These are phyloP conservation scores for Chaetothyriales sp. DNA, from an alignment of 2,329 filamentous ascomycete genomes.

Conservation along the genomic window DNA sequence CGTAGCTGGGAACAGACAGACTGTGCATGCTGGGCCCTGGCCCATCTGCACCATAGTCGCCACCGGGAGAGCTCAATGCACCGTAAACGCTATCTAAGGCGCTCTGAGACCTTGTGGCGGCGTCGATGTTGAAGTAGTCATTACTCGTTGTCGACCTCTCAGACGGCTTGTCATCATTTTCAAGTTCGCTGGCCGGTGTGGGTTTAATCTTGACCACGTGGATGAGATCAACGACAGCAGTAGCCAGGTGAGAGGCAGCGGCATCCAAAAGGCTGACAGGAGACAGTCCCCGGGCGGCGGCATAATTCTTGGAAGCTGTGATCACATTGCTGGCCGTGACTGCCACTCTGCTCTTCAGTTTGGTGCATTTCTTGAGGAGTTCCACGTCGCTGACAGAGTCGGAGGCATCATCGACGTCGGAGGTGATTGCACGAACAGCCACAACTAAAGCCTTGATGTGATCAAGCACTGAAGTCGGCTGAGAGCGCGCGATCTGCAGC, in stretches of 20 bases:
- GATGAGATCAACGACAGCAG: conserved; percentile 72
- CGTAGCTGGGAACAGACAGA: conserved; percentile 7
- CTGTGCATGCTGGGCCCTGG: conserved; percentile 2
- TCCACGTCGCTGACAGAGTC: conserved; percentile 38
- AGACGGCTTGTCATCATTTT: conserved; percentile 54
- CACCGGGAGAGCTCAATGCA: conserved; percentile 52
- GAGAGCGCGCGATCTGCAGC: conserved; percentile 56
- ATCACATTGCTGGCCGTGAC: conserved; percentile 90
- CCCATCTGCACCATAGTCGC: conserved; percentile 8
- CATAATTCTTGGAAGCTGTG: conserved; percentile 85
- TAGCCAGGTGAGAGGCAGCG: conserved; percentile 76
- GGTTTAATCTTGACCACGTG: conserved; percentile 68
- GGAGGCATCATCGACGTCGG: conserved; percentile 53
- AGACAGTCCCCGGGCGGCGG: conserved; percentile 64
- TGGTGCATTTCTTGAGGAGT: conserved; percentile 44
- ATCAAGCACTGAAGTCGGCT: conserved; percentile 62
- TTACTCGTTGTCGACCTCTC: conserved; percentile 54
- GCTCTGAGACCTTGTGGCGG: conserved; percentile 36
- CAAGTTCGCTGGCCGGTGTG: conserved; percentile 60
- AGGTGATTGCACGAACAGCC: conserved; percentile 68
- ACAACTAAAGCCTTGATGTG: conserved; percentile 76
- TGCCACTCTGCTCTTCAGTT: conserved; percentile 70
- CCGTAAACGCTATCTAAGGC: conserved; percentile 61
- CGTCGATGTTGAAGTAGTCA: conserved; percentile 49
- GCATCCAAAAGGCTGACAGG: conserved; percentile 90